Percentiles rank a stretch among this genome's conserved stretches.
Evolutionary conservation across 2,329 filamentous ascomycete genomes (phyloP).

Genomic region (Hymenoscyphus repandus): DNA sequence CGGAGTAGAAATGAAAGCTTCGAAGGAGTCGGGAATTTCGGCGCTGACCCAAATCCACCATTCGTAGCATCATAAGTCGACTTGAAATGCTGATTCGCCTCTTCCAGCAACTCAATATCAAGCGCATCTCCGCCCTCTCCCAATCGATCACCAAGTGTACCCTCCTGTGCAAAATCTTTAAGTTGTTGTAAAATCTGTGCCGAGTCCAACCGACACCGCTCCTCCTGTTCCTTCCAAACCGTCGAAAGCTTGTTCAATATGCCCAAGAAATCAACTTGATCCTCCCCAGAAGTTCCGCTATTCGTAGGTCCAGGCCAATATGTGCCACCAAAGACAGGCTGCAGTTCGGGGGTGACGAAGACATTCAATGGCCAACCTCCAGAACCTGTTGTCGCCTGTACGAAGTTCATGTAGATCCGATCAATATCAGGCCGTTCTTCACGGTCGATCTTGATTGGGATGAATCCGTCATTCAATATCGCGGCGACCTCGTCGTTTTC

Average conservation of each 20-base stretch:
- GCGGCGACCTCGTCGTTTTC: slow-evolving; percentile 73
- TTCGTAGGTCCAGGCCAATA: slow-evolving; percentile 68
- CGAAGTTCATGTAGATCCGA: slow-evolving; percentile 96
- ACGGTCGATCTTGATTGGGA: slow-evolving; percentile 88
- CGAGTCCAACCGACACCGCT: slow-evolving; percentile 77
- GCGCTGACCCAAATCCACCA: slow-evolving; percentile 73
- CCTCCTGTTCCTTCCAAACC: slow-evolving; percentile 77
- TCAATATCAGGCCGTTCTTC: slow-evolving; percentile 94
- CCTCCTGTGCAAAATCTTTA: slow-evolving; percentile 83
- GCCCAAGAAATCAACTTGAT: slow-evolving; percentile 72
- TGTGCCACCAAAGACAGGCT: slow-evolving; percentile 92
- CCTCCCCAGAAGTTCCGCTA: slow-evolving; percentile 38
- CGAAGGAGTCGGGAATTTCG: slow-evolving; percentile 85
- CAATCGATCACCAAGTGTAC: slow-evolving; percentile 51
- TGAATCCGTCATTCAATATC: slow-evolving; percentile 79
- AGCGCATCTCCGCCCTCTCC: slow-evolving; percentile 58
- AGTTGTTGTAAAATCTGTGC: slow-evolving; percentile 77
- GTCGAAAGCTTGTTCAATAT: slow-evolving; percentile 73
- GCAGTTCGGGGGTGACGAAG: slow-evolving; percentile 89
- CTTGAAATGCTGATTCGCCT: slow-evolving; percentile 77
- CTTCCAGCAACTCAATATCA: slow-evolving; percentile 86
- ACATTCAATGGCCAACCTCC: slow-evolving; percentile 95
- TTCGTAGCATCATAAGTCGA: slow-evolving; percentile 73
- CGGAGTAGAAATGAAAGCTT: slow-evolving; percentile 80
- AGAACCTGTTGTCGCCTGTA: slow-evolving; percentile 83